Base-by-base conservation (phyloP, 208 protist genomes). In the Trypanosoma vivax region DNA sequence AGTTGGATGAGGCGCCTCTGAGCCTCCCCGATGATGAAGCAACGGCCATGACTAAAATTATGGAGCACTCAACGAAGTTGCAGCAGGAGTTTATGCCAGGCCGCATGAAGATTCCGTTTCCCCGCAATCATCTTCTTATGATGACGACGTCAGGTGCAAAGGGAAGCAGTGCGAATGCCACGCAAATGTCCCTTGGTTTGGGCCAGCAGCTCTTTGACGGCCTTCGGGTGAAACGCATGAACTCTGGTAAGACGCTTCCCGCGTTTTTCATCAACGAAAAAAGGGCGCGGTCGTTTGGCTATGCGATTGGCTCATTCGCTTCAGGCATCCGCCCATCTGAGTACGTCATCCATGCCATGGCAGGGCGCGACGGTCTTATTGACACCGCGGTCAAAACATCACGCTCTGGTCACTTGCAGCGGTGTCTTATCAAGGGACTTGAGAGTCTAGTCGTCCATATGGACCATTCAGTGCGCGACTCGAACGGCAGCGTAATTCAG, bases 311-410 rank as follows among this genome's bases (percentile, higher is more conserved):
- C 21, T 69, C 98, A 43, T 99, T 99, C 69, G 83, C 99, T n/a
- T 99, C 97, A 7, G 99, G 99, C 48, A 94, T 99, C n/a, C 84
- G 91, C 3, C 98, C 98, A 24, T 90, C 97, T 40, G 94, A 98
- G 73, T 99, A 99, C 76, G 99, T 96, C 37, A 99, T 99, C 76
- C 98, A 99, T 80, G 97, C 95, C 72, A 99, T 99, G 97, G 98
- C 98, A 21, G 99, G 99, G 49, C 86, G 99, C 47, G 99, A 99
- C 73, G 98, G 97, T 53, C 80, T 99, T 3, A 98, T 99, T 61
- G 98, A 99, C 82, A 99, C 99, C 16, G 98, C 98, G 23, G 96
- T 99, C 18, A 99, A 99, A 73, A 99, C 99, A 21, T 90, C 94
- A 6, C 95, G 90, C 63, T 99, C 96, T 9, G 98, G 99, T n/a